Conservation (phyloP, 2,329 filamentous ascomycete species). For the Neodidymelliopsis sp. region DNA sequence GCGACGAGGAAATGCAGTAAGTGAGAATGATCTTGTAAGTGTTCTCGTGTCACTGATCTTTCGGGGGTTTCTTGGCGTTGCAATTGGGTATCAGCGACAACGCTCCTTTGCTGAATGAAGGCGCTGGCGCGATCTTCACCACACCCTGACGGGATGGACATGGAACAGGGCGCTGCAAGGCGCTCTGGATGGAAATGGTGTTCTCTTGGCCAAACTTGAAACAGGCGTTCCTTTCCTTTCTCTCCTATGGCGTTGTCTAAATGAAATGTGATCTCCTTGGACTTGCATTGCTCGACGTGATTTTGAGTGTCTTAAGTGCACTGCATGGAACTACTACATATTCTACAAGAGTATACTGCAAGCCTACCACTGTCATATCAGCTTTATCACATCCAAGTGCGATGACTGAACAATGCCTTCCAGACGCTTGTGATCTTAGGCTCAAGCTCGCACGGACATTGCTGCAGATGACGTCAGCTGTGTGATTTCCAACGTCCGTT, state of each 20-base stretch:
- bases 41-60: constrained; percentile 1
- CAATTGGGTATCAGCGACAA: constrained; percentile 27
- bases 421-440: no score
- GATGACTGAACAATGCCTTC: no score
- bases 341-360: no score
- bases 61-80: constrained; percentile 15
- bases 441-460: no score
- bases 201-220: constrained; percentile 10
- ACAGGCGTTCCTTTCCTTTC: constrained; percentile 21
- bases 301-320: no score
- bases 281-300: background rate
- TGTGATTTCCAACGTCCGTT: no score
- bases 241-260: constrained; percentile 30
- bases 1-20: constrained; percentile 74
- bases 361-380: no score
- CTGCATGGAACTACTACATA: no score
- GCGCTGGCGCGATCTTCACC: constrained; percentile 21
- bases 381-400: no score
- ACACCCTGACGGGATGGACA: constrained; percentile 20
- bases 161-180: constrained; percentile 22
- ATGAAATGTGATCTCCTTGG: constrained; percentile 23
- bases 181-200: constrained; percentile 16
- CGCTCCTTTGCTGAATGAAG: constrained; percentile 30
- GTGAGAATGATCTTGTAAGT: constrained; percentile 1
- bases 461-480: no score